A percentile compares a stretch with the other conserved stretches of the same genome.
Conservation (phyloP, 495 filamentous ascomycete genomes). For the Hypoxylon rickii region DNA sequence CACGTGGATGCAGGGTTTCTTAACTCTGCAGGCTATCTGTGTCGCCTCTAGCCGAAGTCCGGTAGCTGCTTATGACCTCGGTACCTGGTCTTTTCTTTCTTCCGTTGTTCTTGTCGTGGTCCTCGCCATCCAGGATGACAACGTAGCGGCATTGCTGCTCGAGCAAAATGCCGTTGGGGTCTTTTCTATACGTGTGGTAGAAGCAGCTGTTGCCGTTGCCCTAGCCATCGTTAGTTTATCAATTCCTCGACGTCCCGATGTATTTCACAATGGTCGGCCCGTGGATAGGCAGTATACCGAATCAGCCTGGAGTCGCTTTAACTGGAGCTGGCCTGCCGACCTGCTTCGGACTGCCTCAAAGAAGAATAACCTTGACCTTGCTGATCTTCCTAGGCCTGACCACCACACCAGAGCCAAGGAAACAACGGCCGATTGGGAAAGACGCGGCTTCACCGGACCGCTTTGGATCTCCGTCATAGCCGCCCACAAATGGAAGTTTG, state of each 20-base stretch:
- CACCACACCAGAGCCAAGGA: constrained; percentile 52
- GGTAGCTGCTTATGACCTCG: constrained; percentile 52
- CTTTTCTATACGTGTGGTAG: constrained; percentile 45
- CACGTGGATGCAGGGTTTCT: constrained; percentile 39
- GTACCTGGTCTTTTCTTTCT: constrained; percentile 51
- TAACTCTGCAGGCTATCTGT: constrained; percentile 52
- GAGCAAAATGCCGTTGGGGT: constrained; percentile 17
- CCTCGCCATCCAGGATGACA: constrained; percentile 45
- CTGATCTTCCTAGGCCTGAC: constrained; percentile 62
- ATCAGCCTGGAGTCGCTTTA: constrained; percentile 64
- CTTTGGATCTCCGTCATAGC: constrained; percentile 66
- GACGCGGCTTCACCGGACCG: constrained; percentile 49
- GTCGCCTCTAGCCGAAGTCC: constrained; percentile 50
- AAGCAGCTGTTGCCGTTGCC: constrained; percentile 42
- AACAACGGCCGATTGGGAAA: constrained; percentile 56
- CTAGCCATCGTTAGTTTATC: constrained; percentile 47
- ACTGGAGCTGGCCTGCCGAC: constrained; percentile 63
- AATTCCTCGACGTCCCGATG: constrained; percentile 70
- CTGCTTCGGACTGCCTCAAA: constrained; percentile 58
- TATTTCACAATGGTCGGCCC: constrained; percentile 59
- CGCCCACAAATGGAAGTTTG: constrained; percentile 58
- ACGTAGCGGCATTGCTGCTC: constrained; percentile 38
- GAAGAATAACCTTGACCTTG: constrained; percentile 61
- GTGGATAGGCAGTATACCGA: constrained; percentile 69
- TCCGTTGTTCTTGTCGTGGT: constrained; percentile 44